A percentile compares a stretch with the other conserved stretches of the same genome.
Evolutionary conservation across 345 rosid genomes (phyloP).

Genomic region (Raphanus raphanistrum): DNA sequence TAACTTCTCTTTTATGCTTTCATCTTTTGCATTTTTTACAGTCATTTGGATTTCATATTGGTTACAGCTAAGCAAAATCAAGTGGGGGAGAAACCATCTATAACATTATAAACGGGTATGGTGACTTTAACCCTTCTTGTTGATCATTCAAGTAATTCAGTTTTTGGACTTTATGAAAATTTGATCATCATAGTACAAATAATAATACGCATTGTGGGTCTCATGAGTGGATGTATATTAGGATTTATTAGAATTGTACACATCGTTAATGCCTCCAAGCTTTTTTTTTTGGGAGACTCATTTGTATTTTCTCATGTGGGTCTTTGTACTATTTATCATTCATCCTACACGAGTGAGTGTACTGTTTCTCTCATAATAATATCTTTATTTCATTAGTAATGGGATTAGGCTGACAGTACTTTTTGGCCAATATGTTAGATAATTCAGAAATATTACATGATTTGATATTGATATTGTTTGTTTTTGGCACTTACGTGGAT

Average conservation of each 20-base stretch:
- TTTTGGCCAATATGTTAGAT: not conserved
- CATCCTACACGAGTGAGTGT: conserved; percentile 34
- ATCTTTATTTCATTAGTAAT: conserved; percentile 6
- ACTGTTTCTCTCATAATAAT: conserved; percentile 12
- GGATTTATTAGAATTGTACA: conserved; percentile 36
- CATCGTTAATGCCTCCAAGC: conserved; percentile 38
- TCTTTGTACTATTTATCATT: conserved; percentile 33
- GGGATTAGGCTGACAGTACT: not conserved
- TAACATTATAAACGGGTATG: conserved; percentile 21
- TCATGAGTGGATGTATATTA: conserved; percentile 28
- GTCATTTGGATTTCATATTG: not conserved
- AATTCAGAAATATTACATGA: not conserved
- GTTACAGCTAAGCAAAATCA: conserved; percentile 34
- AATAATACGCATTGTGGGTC: conserved; percentile 43
- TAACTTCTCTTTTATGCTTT: conserved; percentile 9
- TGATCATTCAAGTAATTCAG: conserved; percentile 23
- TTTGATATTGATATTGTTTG: not conserved
- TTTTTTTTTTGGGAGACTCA: conserved; percentile 18
- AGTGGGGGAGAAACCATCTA: conserved; percentile 20
- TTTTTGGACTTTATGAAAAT: conserved; percentile 25
- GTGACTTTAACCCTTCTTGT: conserved; percentile 32
- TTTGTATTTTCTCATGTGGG: conserved; percentile 40
- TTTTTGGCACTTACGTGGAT: not conserved
- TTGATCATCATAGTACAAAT: conserved; percentile 41
- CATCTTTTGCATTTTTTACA: conserved; percentile 5